These are phyloP conservation scores for Iberis pinnata DNA, from an alignment of 345 rosid genomes.

Conservation along the genomic window DNA sequence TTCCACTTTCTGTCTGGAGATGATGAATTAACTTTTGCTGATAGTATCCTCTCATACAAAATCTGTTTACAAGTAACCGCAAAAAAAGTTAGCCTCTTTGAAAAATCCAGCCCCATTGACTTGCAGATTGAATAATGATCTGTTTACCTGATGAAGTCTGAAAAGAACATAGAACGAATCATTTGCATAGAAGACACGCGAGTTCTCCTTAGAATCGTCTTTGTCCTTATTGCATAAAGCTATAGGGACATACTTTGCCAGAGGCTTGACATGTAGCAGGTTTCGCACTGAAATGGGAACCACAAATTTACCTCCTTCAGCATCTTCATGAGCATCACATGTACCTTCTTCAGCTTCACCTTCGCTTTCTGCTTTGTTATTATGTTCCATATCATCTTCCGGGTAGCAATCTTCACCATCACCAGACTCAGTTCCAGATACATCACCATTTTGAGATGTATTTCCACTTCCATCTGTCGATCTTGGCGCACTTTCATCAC, in stretches of 20 bases:
- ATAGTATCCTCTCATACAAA: conserved; percentile 75
- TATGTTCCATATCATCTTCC: conserved; percentile 65
- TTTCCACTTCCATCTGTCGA: conserved; percentile 83
- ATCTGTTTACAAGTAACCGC: conserved; percentile 39
- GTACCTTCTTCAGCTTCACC: conserved; percentile 70
- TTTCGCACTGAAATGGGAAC: conserved; percentile 66
- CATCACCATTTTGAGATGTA: conserved; percentile 84
- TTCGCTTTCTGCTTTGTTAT: conserved; percentile 83
- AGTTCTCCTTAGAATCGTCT: conserved; percentile 40
- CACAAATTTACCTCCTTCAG: conserved; percentile 55
- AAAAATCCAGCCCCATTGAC: not conserved
- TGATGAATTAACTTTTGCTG: conserved; percentile 87
- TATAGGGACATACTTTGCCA: conserved; percentile 62
- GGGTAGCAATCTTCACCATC: conserved; percentile 75
- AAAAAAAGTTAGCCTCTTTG: not conserved
- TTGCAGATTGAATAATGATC: not conserved
- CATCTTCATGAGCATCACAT: conserved; percentile 69
- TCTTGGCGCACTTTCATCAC: conserved; percentile 79
- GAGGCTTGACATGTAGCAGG: conserved; percentile 69
- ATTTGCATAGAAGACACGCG: conserved; percentile 81
- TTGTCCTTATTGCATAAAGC: conserved; percentile 42
- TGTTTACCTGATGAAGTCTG: conserved; percentile 86
- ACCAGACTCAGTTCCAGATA: conserved; percentile 80
- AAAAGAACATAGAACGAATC: conserved; percentile 89
- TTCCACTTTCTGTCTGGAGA: conserved; percentile 87